phyloP scores from a whole-genome alignment of 768 basidiomycete species.

The Cubamyces sp. region DNA sequence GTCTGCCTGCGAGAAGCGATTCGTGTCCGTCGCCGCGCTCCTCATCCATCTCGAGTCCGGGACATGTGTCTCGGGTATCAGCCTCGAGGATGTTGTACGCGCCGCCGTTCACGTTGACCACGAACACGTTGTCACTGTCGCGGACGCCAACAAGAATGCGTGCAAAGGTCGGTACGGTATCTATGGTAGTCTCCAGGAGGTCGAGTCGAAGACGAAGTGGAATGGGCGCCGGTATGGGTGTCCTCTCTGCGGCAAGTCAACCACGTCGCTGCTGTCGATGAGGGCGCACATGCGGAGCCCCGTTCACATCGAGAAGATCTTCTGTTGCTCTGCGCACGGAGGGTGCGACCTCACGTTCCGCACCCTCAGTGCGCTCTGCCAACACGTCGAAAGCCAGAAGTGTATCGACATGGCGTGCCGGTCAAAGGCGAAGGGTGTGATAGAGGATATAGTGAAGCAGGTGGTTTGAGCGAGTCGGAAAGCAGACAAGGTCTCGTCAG shows the following conservation, averaged over 20 bases:
- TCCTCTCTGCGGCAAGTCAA: slow-evolving; percentile 56
- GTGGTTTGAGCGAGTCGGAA: no score
- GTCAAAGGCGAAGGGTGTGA: no score
- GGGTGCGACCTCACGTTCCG: slow-evolving; percentile 48
- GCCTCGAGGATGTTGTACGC: slow-evolving; percentile 42
- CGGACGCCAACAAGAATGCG: slow-evolving; percentile 25
- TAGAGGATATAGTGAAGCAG: no score
- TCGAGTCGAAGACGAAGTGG: no score
- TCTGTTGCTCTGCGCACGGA: slow-evolving; percentile 51
- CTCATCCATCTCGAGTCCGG: slow-evolving; percentile 71
- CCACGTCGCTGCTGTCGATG: slow-evolving; percentile 45
- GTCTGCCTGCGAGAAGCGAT: slow-evolving; percentile 47
- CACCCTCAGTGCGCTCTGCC: slow-evolving; percentile 60
- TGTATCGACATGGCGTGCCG: slow-evolving; percentile 37
- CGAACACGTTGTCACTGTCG: slow-evolving; percentile 55
- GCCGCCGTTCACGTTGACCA: slow-evolving; percentile 48
- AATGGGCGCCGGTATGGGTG: slow-evolving; percentile 53
- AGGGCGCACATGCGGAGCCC: slow-evolving; percentile 72
- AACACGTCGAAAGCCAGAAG: slow-evolving; percentile 66
- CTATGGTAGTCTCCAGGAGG: no score
- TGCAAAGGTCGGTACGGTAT: no score
- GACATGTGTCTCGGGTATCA: slow-evolving; percentile 53
- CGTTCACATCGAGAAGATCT: slow-evolving; percentile 53
- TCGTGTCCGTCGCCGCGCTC: slow-evolving; percentile 58
- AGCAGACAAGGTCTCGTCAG: no score